Conservation (phyloP, 148 eudicot genomes). For the Vaccinium vitisidaea region DNA sequence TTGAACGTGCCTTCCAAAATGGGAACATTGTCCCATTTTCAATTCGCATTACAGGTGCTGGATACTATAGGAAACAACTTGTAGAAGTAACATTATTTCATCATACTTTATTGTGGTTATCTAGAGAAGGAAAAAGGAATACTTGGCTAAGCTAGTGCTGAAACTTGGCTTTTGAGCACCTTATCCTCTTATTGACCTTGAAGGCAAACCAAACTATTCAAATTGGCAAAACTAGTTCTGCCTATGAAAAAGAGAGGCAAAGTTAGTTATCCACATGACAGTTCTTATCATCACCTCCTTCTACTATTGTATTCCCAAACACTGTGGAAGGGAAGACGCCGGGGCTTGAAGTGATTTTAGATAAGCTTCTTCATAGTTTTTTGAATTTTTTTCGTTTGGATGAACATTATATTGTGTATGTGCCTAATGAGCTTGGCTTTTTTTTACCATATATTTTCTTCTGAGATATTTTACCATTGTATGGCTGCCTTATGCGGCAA, state of each 20-base stretch:
- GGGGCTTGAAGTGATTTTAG: neutral
- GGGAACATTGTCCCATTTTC: neutral
- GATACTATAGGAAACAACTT: neutral
- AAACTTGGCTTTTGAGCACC: neutral
- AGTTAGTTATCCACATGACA: neutral
- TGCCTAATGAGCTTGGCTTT: slow-evolving; percentile 1
- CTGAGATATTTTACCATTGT: neutral
- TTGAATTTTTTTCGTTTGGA: neutral
- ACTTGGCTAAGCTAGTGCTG: neutral
- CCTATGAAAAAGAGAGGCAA: neutral
- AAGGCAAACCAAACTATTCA: neutral
- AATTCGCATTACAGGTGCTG: neutral
- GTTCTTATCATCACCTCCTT: neutral
- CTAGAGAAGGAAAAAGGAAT: neutral
- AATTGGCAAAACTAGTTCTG: neutral
- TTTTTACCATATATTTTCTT: neutral
- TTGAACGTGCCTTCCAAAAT: no score
- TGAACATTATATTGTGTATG: neutral
- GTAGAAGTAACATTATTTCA: neutral
- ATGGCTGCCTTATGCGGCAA: neutral
- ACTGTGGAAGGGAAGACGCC: neutral
- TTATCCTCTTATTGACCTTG: neutral
- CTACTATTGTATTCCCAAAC: neutral
- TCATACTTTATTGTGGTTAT: neutral
- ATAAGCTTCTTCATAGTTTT: neutral